phyloP scores from a whole-genome alignment of 441 rosid genomes.

The Pelargonium australe region DNA sequence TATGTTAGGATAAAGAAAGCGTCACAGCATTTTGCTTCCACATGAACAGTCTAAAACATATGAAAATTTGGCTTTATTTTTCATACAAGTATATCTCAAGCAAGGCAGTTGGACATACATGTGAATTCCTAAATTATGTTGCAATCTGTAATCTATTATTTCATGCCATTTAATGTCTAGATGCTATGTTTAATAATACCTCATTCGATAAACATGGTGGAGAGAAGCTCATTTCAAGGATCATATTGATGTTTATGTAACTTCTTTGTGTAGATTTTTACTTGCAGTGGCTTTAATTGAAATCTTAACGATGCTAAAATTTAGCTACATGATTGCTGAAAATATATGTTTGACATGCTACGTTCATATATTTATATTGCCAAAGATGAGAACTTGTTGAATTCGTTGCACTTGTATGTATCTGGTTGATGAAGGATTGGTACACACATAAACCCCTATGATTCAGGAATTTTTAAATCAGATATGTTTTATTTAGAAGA shows the following conservation, averaged over 20 bases:
- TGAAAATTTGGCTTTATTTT: too few relatives aligned
- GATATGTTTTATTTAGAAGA: not conserved
- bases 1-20: not conserved
- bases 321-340: not conserved
- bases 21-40: conserved; percentile 7
- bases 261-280: not conserved
- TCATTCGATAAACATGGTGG: not conserved
- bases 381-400: not conserved
- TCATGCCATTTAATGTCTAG: not conserved
- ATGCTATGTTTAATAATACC: not conserved
- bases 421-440: not conserved
- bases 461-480: not conserved
- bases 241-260: not conserved
- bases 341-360: not conserved
- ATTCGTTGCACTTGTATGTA: not conserved
- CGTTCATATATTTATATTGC: not conserved
- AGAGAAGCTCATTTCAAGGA: not conserved
- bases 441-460: not conserved
- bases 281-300: not conserved
- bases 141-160: not conserved
- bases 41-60: too few relatives aligned
- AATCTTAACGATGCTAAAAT: not conserved
- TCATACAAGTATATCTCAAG: too few relatives aligned
- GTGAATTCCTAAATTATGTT: not conserved
- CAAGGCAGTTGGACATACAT: not conserved